Conservation (phyloP, 164 flowering plant species). For the Litsea cubeba region DNA sequence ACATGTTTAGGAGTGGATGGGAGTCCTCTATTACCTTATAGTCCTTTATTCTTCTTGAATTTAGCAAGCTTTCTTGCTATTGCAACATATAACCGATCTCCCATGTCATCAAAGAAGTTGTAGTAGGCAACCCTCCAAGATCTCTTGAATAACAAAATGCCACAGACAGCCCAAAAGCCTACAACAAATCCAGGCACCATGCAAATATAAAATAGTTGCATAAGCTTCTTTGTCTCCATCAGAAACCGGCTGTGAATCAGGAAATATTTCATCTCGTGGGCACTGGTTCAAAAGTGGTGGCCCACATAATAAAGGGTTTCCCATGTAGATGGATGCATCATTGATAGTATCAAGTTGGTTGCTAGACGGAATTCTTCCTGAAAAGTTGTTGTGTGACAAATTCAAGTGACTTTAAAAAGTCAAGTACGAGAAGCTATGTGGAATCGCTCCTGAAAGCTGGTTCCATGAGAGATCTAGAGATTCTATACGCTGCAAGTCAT, state of each 20-base stretch:
- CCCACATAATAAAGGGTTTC: constrained; percentile 1
- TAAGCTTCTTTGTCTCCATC: not conserved
- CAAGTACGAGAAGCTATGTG: not conserved
- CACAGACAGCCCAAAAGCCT: constrained; percentile 6
- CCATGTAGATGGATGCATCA: not conserved
- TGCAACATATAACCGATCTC: not conserved
- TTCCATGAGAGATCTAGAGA: constrained; percentile 5
- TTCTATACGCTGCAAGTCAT: not conserved
- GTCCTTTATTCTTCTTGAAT: not conserved
- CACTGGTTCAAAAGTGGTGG: not conserved
- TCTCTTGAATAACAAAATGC: constrained; percentile 8
- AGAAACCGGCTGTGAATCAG: not conserved
- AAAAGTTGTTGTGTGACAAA: constrained; percentile 9
- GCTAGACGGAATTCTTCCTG: constrained; percentile 1
- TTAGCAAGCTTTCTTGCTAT: not conserved
- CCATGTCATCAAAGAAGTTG: not conserved
- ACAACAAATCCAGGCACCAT: constrained; percentile 9
- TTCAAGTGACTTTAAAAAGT: not conserved
- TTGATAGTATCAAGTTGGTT: not conserved
- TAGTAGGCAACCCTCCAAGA: constrained; percentile 15
- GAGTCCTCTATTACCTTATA: no score
- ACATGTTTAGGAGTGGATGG: no score
- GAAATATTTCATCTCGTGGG: not conserved
- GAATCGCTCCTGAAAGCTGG: constrained; percentile 1
- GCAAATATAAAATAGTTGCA: not conserved